Base-by-base conservation (phyloP, 305 asterid genomes). In the Fraxinus paxiana region DNA sequence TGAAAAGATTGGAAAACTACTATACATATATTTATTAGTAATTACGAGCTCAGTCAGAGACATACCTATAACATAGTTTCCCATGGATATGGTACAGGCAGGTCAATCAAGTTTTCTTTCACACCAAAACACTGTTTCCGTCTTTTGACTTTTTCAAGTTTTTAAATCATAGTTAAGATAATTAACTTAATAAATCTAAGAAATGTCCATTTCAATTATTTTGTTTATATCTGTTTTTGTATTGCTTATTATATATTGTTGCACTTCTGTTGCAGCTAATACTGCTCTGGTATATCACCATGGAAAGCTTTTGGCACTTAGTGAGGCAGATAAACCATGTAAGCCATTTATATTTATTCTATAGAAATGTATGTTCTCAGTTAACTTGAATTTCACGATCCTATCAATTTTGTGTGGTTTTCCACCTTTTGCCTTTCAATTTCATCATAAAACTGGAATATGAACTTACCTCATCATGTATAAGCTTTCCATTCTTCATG, bases 311-410 rank as follows among this genome's bases (percentile, higher is more conserved):
- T 80, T 96, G 90, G 98, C 97, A 67, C 98, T 96, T 81, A 84
- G 85, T 37, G 99, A 96, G 85, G 99, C 70, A 24, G 98, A 96
- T 85, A 96, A 96, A 89, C 99, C 99, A 82, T 96, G 99, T 96
- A 90, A 89, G 93, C 86, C 77, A 73, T 72, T 38, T 63, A 31
- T 76, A 61, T 43, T 70, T 78, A 48, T 33, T 30, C 80, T 72
- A 20, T 43, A 78, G 72, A 77, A 78, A 43, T 54, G 72, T 26
- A 1, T 63, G 7, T 65, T 65, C 31, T 65, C 54, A 18, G 67
- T 33, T 26, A 76, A 78, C 81, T 37, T 73, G 31, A 67, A 12
- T 31, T 73, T 70, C 33, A 28, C 37, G 26, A 80, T 33, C 18
- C 75, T n/a, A 26, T 73, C 37, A 24, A 5, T 24, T 74, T 18